Conservation (phyloP, 768 basidiomycete genomes). For the Amanita subjunquillea region DNA sequence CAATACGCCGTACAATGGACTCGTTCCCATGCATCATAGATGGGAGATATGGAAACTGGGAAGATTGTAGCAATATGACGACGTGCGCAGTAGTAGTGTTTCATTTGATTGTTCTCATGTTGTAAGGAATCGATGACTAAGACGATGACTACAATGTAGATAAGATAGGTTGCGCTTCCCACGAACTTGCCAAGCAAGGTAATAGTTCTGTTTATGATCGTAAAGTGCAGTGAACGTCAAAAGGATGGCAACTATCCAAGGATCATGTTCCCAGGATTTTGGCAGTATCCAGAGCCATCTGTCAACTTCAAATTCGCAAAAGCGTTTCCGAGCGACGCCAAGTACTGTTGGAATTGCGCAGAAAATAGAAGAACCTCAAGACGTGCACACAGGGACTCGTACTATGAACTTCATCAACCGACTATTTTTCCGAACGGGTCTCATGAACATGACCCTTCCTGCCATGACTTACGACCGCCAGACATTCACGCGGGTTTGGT, state of each 20-base stretch:
- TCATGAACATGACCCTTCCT: constrained; percentile 5
- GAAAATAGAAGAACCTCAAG: neutral
- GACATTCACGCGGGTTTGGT: constrained; percentile 15
- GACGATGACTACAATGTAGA: too few species aligned
- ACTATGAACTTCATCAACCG: constrained; percentile 6
- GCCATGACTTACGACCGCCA: constrained; percentile 11
- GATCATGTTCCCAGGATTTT: constrained; percentile 10
- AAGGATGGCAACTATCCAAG: constrained; percentile 15
- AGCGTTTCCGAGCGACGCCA: constrained; percentile 23
- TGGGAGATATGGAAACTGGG: too few species aligned
- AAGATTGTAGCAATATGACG: too few species aligned
- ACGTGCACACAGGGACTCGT: constrained; percentile 4
- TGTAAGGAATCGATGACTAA: too few species aligned
- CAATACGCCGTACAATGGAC: too few species aligned
- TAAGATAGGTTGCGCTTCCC: too few species aligned
- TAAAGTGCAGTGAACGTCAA: too few species aligned
- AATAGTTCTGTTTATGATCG: neutral
- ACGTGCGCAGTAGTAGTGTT: too few species aligned
- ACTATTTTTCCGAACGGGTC: constrained; percentile 7
- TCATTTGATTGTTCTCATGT: too few species aligned
- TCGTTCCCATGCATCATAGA: too few species aligned
- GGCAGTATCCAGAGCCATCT: constrained; percentile 37
- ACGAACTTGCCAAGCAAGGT: too few species aligned
- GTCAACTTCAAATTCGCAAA: constrained; percentile 29
- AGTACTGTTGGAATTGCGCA: neutral